Evolutionary conservation across 768 basidiomycete species (phyloP).

Genomic region (Xerocomellus amylosporus): DNA sequence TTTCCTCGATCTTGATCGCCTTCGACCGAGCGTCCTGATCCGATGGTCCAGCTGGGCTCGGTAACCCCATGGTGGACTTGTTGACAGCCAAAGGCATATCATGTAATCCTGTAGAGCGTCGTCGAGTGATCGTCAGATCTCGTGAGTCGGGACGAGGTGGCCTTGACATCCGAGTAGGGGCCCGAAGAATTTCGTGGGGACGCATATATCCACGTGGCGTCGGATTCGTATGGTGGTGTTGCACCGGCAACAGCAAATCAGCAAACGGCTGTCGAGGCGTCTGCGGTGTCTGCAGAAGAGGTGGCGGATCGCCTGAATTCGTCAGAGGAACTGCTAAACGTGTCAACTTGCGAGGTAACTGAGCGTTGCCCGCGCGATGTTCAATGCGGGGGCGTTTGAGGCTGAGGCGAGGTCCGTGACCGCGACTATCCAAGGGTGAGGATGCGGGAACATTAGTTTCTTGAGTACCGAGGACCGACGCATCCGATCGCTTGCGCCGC

Average conservation of each 20-base stretch:
- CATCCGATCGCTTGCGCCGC: constrained; percentile 3
- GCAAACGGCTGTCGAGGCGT: constrained; percentile 21
- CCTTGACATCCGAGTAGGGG: not conserved
- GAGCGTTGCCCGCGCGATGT: not conserved
- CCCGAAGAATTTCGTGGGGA: not conserved
- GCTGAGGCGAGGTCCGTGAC: not conserved
- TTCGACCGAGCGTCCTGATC: constrained; percentile 5
- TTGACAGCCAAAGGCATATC: not conserved
- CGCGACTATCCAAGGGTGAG: constrained; percentile 12
- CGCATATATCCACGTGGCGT: constrained; percentile 15
- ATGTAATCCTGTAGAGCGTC: not conserved
- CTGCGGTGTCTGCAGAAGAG: constrained; percentile 5
- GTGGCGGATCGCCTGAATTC: not conserved
- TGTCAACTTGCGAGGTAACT: constrained; percentile 9
- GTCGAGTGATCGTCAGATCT: not conserved
- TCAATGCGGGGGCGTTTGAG: constrained; percentile 19
- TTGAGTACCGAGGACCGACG: not conserved
- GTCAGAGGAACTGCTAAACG: constrained; percentile 5
- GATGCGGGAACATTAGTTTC: not conserved
- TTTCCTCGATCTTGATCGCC: constrained; percentile 20
- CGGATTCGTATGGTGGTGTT: not conserved
- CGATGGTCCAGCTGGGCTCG: not conserved
- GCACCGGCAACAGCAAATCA: constrained; percentile 9
- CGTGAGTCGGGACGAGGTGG: not conserved
- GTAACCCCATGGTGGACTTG: not conserved